Conservation (phyloP, 2,329 filamentous ascomycete species). For the Fusarium buxicola region DNA sequence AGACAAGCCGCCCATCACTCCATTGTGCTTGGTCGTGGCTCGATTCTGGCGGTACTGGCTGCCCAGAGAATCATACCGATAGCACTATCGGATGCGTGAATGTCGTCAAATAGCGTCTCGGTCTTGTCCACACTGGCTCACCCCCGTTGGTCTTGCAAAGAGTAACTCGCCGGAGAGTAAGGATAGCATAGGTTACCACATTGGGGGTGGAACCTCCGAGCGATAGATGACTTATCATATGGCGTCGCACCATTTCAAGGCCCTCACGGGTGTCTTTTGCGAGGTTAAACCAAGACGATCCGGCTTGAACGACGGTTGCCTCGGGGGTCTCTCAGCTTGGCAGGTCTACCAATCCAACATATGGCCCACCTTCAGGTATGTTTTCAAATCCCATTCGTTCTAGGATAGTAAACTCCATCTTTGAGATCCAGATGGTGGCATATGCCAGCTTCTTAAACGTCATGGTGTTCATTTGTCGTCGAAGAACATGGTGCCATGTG, state of each 20-base stretch:
- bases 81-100: constrained; percentile 13
- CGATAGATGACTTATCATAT: not conserved
- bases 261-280: constrained; percentile 21
- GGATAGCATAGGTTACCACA: constrained; percentile 15
- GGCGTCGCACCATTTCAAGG: constrained; percentile 26
- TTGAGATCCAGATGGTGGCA: constrained; percentile 28
- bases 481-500: constrained; percentile 40
- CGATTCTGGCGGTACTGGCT: not conserved
- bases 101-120: constrained; percentile 25
- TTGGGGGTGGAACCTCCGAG: not conserved
- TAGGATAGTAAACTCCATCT: not conserved
- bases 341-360: constrained; percentile 26
- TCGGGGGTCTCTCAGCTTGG: constrained; percentile 32
- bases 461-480: constrained; percentile 18
- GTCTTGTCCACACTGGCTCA: constrained; percentile 13
- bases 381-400: constrained; percentile 25
- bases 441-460: constrained; percentile 36
- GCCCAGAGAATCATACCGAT: constrained; percentile 39
- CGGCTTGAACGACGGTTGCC: constrained; percentile 12
- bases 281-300: constrained; percentile 36
- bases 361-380: not conserved
- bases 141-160: constrained; percentile 19
- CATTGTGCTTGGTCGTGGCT: constrained; percentile 14
- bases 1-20: too few species aligned
- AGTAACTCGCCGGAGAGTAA: constrained; percentile 25